Evolutionary conservation across 768 basidiomycete genomes (phyloP).

Genomic region (Agrocybe praecox): DNA sequence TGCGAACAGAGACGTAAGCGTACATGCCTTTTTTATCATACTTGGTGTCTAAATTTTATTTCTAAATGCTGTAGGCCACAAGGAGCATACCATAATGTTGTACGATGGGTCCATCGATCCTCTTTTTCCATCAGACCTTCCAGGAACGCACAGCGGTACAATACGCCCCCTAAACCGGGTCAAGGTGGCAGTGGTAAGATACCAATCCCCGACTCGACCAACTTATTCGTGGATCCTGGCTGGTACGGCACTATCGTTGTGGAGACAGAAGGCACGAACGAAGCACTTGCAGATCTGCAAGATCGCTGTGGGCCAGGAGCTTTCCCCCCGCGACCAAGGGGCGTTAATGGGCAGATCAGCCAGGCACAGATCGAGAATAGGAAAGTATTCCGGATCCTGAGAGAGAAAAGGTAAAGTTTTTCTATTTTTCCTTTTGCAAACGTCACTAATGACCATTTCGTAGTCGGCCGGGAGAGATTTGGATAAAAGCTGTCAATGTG

Average conservation of each 20-base stretch:
- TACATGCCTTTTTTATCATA: background rate
- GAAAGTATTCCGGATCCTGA: conserved; percentile 64
- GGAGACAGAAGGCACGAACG: conserved; percentile 88
- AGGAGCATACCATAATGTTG: conserved; percentile 76
- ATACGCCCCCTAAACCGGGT: background rate
- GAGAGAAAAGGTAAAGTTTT: conserved; percentile 69
- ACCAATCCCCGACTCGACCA: conserved; percentile 57
- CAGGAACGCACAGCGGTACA: conserved; percentile 31
- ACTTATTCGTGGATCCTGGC: conserved; percentile 67
- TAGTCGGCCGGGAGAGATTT: conserved; percentile 58
- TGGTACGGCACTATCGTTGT: conserved; percentile 87
- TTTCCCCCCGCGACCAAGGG: conserved; percentile 61
- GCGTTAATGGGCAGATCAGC: conserved; percentile 36
- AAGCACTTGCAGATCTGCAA: conserved; percentile 78
- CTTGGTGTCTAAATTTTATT: conserved; percentile 8
- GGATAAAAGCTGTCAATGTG: conserved; percentile 63
- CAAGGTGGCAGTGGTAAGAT: conserved; percentile 31
- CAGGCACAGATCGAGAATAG: conserved; percentile 41
- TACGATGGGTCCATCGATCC: conserved; percentile 85
- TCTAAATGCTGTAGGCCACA: conserved; percentile 57
- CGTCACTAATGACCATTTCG: conserved; percentile 26
- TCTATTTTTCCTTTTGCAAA: background rate
- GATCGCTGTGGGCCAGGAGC: conserved; percentile 68
- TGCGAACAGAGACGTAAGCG: conserved; percentile 80
- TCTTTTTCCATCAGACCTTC: conserved; percentile 68